Evolutionary conservation across 108 stramenopile genomes (phyloP).

Genomic region (Pseudonitzschia delicatissima): DNA sequence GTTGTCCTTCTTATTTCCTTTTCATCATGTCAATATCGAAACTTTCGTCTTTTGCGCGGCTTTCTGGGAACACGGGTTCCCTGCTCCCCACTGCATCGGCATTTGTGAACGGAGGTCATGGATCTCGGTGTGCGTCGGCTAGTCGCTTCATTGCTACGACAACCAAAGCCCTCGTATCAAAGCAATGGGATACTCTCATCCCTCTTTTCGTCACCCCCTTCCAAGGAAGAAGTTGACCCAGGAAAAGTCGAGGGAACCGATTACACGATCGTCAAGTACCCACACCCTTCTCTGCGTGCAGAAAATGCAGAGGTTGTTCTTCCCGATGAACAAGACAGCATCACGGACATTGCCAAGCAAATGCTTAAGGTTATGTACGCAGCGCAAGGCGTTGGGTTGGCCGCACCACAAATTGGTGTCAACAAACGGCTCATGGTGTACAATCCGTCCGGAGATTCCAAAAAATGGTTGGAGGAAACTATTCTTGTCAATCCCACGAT

Average conservation of each 20-base stretch:
- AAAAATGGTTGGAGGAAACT: constrained; percentile 76
- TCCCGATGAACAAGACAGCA: constrained; percentile 48
- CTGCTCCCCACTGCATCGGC: not conserved
- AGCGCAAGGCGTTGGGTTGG: constrained; percentile 89
- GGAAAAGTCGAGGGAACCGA: constrained; percentile 80
- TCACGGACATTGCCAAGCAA: constrained; percentile 78
- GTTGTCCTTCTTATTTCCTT: not conserved
- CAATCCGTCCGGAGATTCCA: constrained; percentile 84
- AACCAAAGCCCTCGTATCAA: not conserved
- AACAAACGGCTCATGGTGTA: constrained; percentile 93
- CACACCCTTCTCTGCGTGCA: constrained; percentile 85
- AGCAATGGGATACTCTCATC: constrained; percentile 3
- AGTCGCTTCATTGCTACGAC: not conserved
- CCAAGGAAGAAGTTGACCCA: constrained; percentile 76
- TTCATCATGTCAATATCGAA: constrained; percentile 7
- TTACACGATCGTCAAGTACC: constrained; percentile 89
- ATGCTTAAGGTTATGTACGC: constrained; percentile 98
- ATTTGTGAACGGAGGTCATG: not conserved
- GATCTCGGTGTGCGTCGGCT: not conserved
- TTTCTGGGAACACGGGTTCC: not conserved
- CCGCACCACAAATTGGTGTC: constrained; percentile 88
- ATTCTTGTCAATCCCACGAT: constrained; percentile 88
- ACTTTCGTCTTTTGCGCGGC: not conserved
- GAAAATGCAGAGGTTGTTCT: constrained; percentile 67
- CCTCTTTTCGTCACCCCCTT: constrained; percentile 1